phyloP scores from a whole-genome alignment of 495 filamentous ascomycete species.

The Aspergillus indologenus region DNA sequence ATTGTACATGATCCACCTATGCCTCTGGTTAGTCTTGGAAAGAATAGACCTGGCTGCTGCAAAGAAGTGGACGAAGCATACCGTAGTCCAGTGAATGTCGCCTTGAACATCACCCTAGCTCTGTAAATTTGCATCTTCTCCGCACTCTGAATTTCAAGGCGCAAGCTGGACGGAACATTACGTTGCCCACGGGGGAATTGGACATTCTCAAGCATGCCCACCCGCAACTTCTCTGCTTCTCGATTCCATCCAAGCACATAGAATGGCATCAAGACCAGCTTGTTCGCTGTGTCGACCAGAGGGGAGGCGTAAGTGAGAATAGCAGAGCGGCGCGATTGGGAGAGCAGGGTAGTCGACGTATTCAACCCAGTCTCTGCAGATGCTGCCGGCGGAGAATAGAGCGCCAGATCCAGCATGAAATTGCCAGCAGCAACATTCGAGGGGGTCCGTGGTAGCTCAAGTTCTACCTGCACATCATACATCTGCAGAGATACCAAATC shows the following conservation, averaged over 20 bases:
- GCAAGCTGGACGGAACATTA: slow-evolving; percentile 54
- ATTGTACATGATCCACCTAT: slow-evolving; percentile 79
- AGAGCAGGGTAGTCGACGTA: slow-evolving; percentile 29
- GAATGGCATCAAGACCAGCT: slow-evolving; percentile 52
- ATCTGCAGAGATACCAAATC: slow-evolving; percentile 44
- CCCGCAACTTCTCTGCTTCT: slow-evolving; percentile 54
- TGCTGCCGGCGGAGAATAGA: slow-evolving; percentile 45
- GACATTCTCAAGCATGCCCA: slow-evolving; percentile 69
- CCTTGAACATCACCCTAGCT: slow-evolving; percentile 62
- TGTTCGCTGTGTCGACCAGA: slow-evolving; percentile 51
- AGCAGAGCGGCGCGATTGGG: slow-evolving; percentile 56
- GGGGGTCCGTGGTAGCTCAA: slow-evolving; percentile 66
- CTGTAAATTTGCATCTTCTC: slow-evolving; percentile 71
- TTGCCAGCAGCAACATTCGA: slow-evolving; percentile 64
- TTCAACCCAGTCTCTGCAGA: slow-evolving; percentile 23
- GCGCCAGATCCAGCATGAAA: slow-evolving; percentile 86
- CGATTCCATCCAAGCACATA: slow-evolving; percentile 57
- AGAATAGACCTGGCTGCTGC: not conserved
- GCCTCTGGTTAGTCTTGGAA: slow-evolving; percentile 5
- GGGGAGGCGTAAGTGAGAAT: slow-evolving; percentile 65
- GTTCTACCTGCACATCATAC: slow-evolving; percentile 67
- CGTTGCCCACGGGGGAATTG: slow-evolving; percentile 57
- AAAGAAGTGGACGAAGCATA: slow-evolving; percentile 24
- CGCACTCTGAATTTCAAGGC: slow-evolving; percentile 65
- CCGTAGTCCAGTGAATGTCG: slow-evolving; percentile 69